Percentiles rank a stretch among this genome's conserved stretches.
Evolutionary conservation across 306 rosid species (phyloP).

Genomic region (Sicyos edulis): DNA sequence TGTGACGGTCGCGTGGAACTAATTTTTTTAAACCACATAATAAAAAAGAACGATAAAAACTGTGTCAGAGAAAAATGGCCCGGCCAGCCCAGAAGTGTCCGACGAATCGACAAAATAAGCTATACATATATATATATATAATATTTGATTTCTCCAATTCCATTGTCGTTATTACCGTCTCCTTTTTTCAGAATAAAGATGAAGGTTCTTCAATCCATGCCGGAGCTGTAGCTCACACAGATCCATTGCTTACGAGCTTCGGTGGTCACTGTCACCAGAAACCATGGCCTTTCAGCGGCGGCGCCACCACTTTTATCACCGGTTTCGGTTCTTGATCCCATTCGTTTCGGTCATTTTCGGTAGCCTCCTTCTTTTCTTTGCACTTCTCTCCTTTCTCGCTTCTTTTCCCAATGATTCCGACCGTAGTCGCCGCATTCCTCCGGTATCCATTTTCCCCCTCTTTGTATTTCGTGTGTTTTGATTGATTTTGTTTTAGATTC

Average conservation of each 20-base stretch:
- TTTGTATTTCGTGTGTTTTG: neutral
- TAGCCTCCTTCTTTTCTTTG: slow-evolving; percentile 59
- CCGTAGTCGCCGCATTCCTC: slow-evolving; percentile 29
- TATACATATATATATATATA: neutral
- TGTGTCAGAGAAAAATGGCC: slow-evolving; percentile 8
- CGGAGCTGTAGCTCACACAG: slow-evolving; percentile 22
- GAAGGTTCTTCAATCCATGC: slow-evolving; percentile 21
- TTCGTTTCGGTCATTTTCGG: slow-evolving; percentile 56
- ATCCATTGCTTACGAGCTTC: no score
- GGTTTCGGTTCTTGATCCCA: slow-evolving; percentile 54
- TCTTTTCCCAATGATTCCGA: slow-evolving; percentile 60
- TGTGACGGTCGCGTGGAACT: no score
- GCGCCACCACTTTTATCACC: slow-evolving; percentile 61
- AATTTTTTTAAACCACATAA: no score
- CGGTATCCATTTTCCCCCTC: slow-evolving; percentile 38
- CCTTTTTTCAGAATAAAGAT: neutral
- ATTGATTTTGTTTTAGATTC: neutral
- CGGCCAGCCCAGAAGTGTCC: slow-evolving; percentile 6
- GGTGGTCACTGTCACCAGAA: slow-evolving; percentile 13
- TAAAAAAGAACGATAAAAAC: neutral
- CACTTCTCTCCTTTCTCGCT: slow-evolving; percentile 70
- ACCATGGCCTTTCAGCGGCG: slow-evolving; percentile 75
- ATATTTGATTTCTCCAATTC: neutral
- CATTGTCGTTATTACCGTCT: no score
- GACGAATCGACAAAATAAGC: slow-evolving; percentile 3